Evolutionary conservation across 148 eudicot genomes (phyloP).

Genomic region (Silene uniflora): DNA sequence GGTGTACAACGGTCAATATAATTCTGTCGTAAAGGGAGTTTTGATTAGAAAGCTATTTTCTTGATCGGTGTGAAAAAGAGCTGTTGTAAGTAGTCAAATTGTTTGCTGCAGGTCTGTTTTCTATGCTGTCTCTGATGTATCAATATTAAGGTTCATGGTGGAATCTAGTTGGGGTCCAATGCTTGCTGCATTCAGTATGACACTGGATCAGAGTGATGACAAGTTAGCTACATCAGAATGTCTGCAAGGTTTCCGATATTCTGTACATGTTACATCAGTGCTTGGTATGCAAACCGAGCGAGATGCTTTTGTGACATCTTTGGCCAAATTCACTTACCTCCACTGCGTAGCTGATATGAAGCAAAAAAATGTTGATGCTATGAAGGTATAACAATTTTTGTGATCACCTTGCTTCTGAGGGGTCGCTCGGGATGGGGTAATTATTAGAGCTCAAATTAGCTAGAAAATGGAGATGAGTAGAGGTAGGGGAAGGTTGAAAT

Average conservation of each 20-base stretch:
- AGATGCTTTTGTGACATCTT: constrained; percentile 95
- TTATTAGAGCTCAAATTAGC: too few species aligned
- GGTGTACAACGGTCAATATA: neutral
- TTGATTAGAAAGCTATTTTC: too few species aligned
- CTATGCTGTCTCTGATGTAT: constrained; percentile 68
- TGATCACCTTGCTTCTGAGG: neutral
- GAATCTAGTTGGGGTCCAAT: constrained; percentile 99
- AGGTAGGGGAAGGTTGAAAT: neutral
- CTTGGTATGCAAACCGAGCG: constrained; percentile 97
- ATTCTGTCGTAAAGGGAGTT: too few species aligned
- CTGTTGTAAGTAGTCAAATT: neutral
- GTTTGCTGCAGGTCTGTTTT: constrained; percentile 61
- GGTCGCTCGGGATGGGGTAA: too few species aligned
- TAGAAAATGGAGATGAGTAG: neutral
- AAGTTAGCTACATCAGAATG: constrained; percentile 78
- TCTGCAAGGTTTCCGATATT: constrained; percentile 87
- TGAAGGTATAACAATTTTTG: constrained; percentile 51
- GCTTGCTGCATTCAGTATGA: constrained; percentile 98
- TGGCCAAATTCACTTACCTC: constrained; percentile 92
- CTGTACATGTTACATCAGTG: constrained; percentile 91
- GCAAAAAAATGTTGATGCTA: constrained; percentile 95
- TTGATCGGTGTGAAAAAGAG: neutral
- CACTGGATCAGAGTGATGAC: constrained; percentile 97
- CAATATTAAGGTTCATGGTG: constrained; percentile 94
- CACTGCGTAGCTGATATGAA: constrained; percentile 97